A percentile compares a stretch with the other conserved stretches of the same genome.
Conservation (phyloP, 73 alveolate species). For the Paramecium sexaurelia region DNA sequence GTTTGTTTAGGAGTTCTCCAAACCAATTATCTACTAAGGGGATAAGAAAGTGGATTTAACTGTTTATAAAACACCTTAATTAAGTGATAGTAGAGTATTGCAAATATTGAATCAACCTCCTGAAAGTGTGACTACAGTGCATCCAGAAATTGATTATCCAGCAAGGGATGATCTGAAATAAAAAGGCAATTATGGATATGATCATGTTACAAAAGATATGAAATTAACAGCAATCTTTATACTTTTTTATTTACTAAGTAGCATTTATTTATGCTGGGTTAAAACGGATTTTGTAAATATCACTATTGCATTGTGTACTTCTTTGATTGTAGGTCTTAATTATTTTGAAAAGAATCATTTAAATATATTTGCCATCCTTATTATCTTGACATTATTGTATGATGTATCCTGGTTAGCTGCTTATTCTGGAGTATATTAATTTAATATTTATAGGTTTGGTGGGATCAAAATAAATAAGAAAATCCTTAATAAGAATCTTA, state of each 20-base stretch:
- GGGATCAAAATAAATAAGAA: conserved; percentile 6
- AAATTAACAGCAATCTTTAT: not conserved
- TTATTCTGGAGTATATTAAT: not conserved
- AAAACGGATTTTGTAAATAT: conserved; percentile 35
- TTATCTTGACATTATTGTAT: not conserved
- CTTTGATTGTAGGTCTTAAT: not conserved
- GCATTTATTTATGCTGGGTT: conserved; percentile 15
- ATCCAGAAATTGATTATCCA: conserved; percentile 37
- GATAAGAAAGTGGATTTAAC: conserved; percentile 35
- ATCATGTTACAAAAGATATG: not conserved
- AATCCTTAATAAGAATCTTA: not conserved
- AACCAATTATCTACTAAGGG: conserved; percentile 8
- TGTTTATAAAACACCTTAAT: not conserved
- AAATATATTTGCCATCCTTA: not conserved
- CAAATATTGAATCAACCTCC: not conserved
- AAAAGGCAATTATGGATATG: conserved; percentile 34
- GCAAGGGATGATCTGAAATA: conserved; percentile 26
- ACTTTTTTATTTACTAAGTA: not conserved
- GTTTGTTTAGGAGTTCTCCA: conserved; percentile 38
- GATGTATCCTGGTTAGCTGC: conserved; percentile 7
- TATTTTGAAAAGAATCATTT: conserved; percentile 17
- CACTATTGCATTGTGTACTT: not conserved
- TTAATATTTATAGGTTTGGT: not conserved
- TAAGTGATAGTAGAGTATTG: not conserved
- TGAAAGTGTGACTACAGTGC: not conserved